phyloP scores from a whole-genome alignment of 192 early-diverging fungal genomes.

The Coemansia sp. region DNA sequence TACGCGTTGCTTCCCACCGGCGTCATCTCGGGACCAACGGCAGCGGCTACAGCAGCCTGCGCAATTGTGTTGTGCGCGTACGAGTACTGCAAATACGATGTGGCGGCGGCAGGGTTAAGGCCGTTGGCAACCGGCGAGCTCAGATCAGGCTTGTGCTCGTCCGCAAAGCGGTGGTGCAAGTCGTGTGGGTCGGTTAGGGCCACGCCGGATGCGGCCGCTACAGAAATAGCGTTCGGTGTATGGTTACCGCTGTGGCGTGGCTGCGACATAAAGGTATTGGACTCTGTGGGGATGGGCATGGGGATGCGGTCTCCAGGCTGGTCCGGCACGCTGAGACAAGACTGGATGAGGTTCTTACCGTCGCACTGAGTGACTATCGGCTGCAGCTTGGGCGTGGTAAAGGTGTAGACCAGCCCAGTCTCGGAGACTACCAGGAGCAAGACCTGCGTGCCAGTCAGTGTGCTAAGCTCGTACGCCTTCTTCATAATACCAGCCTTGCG shows the following conservation, averaged over 20 bases:
- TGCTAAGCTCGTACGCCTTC: conserved; percentile 93
- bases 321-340: conserved; percentile 88
- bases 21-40: conserved; percentile 10
- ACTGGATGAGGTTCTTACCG: conserved; percentile 90
- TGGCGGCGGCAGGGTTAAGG: conserved; percentile 5
- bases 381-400: conserved; percentile 90
- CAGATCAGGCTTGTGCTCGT: conserved; percentile 36
- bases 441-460: conserved; percentile 92
- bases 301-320: conserved; percentile 41
- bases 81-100: conserved; percentile 35
- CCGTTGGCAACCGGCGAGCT: conserved; percentile 8
- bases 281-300: conserved; percentile 48
- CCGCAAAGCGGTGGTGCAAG: conserved; percentile 16
- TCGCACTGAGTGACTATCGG: conserved; percentile 88
- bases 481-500: conserved; percentile 98
- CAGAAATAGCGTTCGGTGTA: conserved; percentile 6
- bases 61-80: conserved; percentile 41
- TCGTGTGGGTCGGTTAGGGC: conserved; percentile 6
- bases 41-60: conserved; percentile 34
- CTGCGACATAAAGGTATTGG: conserved; percentile 53
- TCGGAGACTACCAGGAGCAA: conserved; percentile 90
- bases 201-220: conserved; percentile 18
- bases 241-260: conserved; percentile 22
- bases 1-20: conserved; percentile 14
- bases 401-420: conserved; percentile 93